phyloP scores from a whole-genome alignment of 306 rosid species.

The Quercus variabilis region DNA sequence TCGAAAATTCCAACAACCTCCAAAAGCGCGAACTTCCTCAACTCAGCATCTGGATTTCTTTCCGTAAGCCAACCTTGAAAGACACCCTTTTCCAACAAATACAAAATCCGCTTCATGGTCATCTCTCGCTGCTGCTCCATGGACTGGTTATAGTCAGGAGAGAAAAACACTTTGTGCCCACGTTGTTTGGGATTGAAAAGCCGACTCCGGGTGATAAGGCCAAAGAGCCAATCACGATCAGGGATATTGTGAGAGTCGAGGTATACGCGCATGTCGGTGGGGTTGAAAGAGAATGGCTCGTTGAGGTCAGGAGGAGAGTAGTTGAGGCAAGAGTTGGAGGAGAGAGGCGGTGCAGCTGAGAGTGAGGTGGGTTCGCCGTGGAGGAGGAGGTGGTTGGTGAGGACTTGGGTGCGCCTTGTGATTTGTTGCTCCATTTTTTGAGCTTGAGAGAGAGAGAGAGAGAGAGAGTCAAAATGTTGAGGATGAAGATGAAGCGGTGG shows the following conservation, averaged over 20 bases:
- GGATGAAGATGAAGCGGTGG: no score
- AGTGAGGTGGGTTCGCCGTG: not conserved
- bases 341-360: not conserved
- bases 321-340: conserved; percentile 33
- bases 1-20: conserved; percentile 68
- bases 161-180: conserved; percentile 56
- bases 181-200: conserved; percentile 55
- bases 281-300: conserved; percentile 35
- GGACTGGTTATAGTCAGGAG: conserved; percentile 71
- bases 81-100: conserved; percentile 57
- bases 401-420: conserved; percentile 44
- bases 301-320: conserved; percentile 50
- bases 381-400: conserved; percentile 36
- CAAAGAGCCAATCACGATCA: conserved; percentile 77
- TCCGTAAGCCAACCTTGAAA: conserved; percentile 71
- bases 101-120: conserved; percentile 74
- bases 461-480: no score
- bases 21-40: conserved; percentile 54
- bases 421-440: conserved; percentile 39
- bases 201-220: conserved; percentile 53
- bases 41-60: conserved; percentile 40
- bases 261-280: conserved; percentile 53
- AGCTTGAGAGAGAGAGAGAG: no score
- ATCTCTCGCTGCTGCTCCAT: conserved; percentile 83
- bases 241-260: conserved; percentile 66